Percentiles rank a stretch among this genome's conserved stretches.
These are phyloP conservation scores for Dryas alaskensis DNA, from an alignment of 306 rosid genomes.

Conservation along the genomic window DNA sequence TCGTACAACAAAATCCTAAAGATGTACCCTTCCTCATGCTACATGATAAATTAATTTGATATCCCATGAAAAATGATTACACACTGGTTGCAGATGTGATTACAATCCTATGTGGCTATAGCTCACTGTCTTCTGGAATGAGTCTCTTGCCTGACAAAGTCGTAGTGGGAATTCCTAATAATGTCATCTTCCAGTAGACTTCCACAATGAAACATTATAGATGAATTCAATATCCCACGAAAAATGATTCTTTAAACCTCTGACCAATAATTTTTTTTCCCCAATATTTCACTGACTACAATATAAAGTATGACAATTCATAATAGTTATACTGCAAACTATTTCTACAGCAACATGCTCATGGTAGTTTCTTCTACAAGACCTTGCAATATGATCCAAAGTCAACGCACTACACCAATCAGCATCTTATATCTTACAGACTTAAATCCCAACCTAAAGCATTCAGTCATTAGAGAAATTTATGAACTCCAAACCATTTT, in stretches of 20 bases:
- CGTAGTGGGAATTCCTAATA: background rate
- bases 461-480: background rate
- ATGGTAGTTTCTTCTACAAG: background rate
- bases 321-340: background rate
- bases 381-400: no score
- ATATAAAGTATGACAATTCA: background rate
- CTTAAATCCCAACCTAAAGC: background rate
- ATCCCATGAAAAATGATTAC: background rate
- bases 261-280: background rate
- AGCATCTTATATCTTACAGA: background rate
- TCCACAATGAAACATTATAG: background rate
- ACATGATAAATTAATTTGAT: background rate
- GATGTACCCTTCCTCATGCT: background rate
- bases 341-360: background rate
- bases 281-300: background rate
- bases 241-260: background rate
- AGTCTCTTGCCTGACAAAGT: background rate
- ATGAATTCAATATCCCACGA: background rate
- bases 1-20: background rate
- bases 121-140: background rate
- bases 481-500: background rate
- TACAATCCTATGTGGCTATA: background rate
- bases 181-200: background rate
- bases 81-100: background rate
- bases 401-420: background rate